Percentiles rank a stretch among this genome's conserved stretches.
Conservation (phyloP, 768 basidiomycete genomes). For the Boletus rex-veris region DNA sequence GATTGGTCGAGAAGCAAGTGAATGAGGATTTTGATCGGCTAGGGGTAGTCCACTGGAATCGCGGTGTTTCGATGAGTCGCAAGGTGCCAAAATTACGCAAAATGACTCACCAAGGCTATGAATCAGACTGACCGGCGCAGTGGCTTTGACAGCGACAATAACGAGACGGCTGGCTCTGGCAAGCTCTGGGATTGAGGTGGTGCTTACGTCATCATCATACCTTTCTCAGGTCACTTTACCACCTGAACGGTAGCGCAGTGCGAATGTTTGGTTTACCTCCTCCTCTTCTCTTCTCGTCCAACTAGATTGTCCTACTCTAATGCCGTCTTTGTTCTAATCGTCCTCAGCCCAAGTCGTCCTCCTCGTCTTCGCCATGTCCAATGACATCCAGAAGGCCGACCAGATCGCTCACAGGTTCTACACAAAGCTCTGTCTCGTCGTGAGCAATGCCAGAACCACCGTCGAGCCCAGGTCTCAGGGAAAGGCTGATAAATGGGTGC, state of each 20-base stretch:
- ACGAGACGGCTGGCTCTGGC: neutral
- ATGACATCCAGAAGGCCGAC: conserved; percentile 67
- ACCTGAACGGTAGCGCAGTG: conserved; percentile 14
- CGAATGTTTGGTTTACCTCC: conserved; percentile 22
- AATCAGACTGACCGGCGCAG: neutral
- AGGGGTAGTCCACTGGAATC: conserved; percentile 1
- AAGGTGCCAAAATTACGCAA: conserved; percentile 1
- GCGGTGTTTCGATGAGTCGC: conserved; percentile 1
- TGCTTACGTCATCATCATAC: conserved; percentile 25
- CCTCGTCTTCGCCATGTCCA: conserved; percentile 42
- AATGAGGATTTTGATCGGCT: too few relatives aligned
- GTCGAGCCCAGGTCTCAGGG: conserved; percentile 38
- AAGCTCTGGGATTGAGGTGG: conserved; percentile 16
- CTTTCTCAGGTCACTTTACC: conserved; percentile 14
- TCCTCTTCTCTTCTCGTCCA: conserved; percentile 10
- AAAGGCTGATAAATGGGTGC: conserved; percentile 80
- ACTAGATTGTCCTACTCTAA: conserved; percentile 29
- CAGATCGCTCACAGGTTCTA: conserved; percentile 84
- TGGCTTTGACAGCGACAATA: conserved; percentile 9
- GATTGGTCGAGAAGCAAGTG: neutral
- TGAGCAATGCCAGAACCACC: conserved; percentile 71
- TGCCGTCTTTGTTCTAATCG: conserved; percentile 28
- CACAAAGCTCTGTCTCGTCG: conserved; percentile 74
- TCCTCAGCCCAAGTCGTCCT: neutral
- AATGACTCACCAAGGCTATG: conserved; percentile 1